Conservation (phyloP, 2,329 filamentous ascomycete genomes). For the Tolypocladium pustulatum region DNA sequence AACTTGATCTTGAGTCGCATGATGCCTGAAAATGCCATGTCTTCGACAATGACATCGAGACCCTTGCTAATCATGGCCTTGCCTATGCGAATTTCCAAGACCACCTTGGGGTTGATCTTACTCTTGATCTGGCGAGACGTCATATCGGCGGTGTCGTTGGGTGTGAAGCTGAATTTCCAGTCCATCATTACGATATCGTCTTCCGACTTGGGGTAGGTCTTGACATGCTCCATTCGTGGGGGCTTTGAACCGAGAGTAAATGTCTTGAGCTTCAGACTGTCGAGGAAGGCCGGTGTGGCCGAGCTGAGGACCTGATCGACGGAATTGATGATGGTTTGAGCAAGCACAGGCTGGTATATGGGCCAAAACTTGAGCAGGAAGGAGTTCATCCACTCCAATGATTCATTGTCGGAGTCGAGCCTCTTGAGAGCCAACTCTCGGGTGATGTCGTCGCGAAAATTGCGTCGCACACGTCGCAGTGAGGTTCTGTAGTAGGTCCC, state of each 20-base stretch:
- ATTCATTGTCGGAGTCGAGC: constrained; percentile 84
- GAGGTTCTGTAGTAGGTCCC: constrained; percentile 96
- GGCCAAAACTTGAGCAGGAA: constrained; percentile 99
- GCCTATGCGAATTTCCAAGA: constrained; percentile 87
- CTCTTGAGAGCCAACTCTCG: constrained; percentile 80
- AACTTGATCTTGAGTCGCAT: constrained; percentile 98
- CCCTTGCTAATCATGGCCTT: constrained; percentile 97
- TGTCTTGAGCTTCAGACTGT: constrained; percentile 85
- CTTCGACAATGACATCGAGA: constrained; percentile 92
- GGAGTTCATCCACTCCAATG: constrained; percentile 97
- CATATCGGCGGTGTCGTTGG: constrained; percentile 87
- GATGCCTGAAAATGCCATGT: constrained; percentile 90
- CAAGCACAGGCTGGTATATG: constrained; percentile 91
- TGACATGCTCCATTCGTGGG: constrained; percentile 92
- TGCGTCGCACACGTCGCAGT: constrained; percentile 81
- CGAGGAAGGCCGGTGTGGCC: constrained; percentile 81
- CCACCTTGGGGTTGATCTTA: constrained; percentile 94
- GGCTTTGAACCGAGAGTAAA: constrained; percentile 94
- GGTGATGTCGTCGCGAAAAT: constrained; percentile 89
- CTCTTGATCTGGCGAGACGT: constrained; percentile 82
- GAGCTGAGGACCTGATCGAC: constrained; percentile 95
- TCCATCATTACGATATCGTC: constrained; percentile 98
- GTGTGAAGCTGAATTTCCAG: constrained; percentile 99
- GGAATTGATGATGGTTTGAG: constrained; percentile 81
- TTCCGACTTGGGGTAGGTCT: constrained; percentile 91